Conservation (phyloP, 768 basidiomycete genomes). For the Pleurotus platypus region DNA sequence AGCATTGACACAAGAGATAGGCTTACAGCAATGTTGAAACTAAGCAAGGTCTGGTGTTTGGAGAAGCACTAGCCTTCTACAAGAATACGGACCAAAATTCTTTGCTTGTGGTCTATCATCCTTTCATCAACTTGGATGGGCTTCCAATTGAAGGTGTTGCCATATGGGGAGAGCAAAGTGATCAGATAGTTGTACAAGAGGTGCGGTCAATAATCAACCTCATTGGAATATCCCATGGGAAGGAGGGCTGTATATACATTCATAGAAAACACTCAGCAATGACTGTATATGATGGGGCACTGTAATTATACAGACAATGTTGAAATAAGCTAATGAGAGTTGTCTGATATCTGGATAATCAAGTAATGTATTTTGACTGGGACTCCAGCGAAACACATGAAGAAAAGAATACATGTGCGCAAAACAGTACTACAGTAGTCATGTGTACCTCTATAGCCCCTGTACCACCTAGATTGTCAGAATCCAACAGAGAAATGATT, state of each 20-base stretch:
- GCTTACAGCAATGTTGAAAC: no score
- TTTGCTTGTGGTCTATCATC: slow-evolving; percentile 6
- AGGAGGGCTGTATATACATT: slow-evolving; percentile 7
- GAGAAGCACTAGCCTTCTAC: slow-evolving; percentile 16
- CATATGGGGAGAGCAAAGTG: slow-evolving; percentile 6
- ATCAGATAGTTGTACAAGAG: background rate
- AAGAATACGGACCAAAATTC: background rate
- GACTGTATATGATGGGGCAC: slow-evolving; percentile 7
- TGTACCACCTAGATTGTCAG: no score
- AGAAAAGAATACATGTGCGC: no score
- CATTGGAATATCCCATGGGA: slow-evolving; percentile 11
- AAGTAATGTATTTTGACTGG: no score
- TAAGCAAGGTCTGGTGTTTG: slow-evolving; percentile 3
- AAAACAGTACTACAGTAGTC: no score
- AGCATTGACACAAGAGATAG: background rate
- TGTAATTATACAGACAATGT: no score
- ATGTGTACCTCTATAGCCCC: no score
- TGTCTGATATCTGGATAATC: no score
- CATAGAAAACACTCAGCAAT: slow-evolving; percentile 12
- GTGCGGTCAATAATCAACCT: background rate
- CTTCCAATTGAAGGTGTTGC: background rate
- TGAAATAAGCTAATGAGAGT: no score
- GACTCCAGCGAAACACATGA: no score
- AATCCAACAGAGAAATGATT: no score
- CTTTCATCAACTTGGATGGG: slow-evolving; percentile 2